Percentiles rank a stretch among this genome's conserved stretches.
These are phyloP conservation scores for Scheffersomyces lignosus DNA, from an alignment of 805 yeast genomes.

Conservation along the genomic window DNA sequence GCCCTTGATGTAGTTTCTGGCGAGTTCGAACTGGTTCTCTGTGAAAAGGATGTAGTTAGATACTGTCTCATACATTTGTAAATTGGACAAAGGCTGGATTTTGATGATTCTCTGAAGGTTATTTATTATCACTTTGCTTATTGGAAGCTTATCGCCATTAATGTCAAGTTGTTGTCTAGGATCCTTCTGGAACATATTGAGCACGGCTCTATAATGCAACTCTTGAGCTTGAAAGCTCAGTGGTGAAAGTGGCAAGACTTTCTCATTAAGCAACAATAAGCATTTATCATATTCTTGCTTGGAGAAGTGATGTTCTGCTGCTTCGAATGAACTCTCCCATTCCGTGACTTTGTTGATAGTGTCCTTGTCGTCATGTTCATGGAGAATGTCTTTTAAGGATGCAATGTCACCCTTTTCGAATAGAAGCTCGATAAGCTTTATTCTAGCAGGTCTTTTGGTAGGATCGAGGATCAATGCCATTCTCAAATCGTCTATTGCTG, in stretches of 20 bases:
- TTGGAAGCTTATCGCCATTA: conserved; percentile 5
- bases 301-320: conserved; percentile 11
- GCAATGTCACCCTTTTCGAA: conserved; percentile 54
- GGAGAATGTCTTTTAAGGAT: conserved; percentile 15
- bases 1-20: conserved; percentile 53
- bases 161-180: conserved; percentile 7
- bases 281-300: conserved; percentile 22
- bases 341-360: conserved; percentile 12
- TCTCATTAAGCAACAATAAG: conserved; percentile 24
- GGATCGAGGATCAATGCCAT: conserved; percentile 44
- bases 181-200: conserved; percentile 16
- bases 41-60: conserved; percentile 45
- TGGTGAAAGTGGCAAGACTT: conserved; percentile 40
- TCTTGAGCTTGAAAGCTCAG: conserved; percentile 37
- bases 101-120: conserved; percentile 28
- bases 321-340: conserved; percentile 16
- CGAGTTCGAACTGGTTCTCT: conserved; percentile 51
- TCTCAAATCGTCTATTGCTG: conserved; percentile 55
- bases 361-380: conserved; percentile 5
- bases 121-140: conserved; percentile 16
- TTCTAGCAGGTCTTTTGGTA: conserved; percentile 47
- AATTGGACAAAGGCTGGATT: conserved; percentile 24
- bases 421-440: conserved; percentile 48
- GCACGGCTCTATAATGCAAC: conserved; percentile 20
- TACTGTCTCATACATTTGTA: conserved; percentile 22